These are phyloP conservation scores for Collybia mongolica DNA, from an alignment of 768 basidiomycete genomes.

Conservation along the genomic window DNA sequence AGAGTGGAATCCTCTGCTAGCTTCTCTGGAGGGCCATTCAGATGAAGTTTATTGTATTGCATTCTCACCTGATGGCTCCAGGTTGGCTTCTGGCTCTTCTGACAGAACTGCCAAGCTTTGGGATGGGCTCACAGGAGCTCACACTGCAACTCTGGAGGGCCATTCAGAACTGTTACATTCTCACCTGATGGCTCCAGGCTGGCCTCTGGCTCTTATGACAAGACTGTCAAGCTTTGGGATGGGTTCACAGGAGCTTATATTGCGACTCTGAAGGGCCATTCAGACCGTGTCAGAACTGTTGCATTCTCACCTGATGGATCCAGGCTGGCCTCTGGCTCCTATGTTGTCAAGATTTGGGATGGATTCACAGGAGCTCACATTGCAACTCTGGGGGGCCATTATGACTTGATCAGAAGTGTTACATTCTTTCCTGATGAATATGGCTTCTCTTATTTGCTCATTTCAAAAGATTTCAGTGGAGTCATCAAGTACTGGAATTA, in stretches of 20 bases:
- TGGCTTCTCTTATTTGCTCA: too few relatives aligned
- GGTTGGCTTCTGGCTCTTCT: too few relatives aligned
- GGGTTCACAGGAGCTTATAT: not conserved
- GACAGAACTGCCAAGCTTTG: too few relatives aligned
- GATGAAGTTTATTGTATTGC: too few relatives aligned
- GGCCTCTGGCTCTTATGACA: not conserved
- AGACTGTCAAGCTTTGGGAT: not conserved
- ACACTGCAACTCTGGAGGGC: too few relatives aligned
- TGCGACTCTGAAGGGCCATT: not conserved
- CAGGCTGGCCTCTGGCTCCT: not conserved
- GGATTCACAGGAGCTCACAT: not conserved
- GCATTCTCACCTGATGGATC: not conserved
- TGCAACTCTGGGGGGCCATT: too few relatives aligned
- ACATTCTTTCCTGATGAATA: not conserved
- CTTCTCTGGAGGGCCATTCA: too few relatives aligned
- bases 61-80: too few relatives aligned
- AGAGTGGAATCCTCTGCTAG: too few relatives aligned
- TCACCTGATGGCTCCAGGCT: slow-evolving; percentile 2
- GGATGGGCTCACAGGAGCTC: too few relatives aligned
- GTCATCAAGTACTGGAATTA: too few relatives aligned
- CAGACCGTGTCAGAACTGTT: not conserved
- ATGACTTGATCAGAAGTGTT: not conserved
- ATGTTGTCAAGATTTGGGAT: not conserved
- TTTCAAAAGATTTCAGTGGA: too few relatives aligned
- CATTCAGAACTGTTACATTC: not conserved